Base-by-base conservation (phyloP, 768 basidiomycete genomes). In the Rhodotorula graminis region DNA sequence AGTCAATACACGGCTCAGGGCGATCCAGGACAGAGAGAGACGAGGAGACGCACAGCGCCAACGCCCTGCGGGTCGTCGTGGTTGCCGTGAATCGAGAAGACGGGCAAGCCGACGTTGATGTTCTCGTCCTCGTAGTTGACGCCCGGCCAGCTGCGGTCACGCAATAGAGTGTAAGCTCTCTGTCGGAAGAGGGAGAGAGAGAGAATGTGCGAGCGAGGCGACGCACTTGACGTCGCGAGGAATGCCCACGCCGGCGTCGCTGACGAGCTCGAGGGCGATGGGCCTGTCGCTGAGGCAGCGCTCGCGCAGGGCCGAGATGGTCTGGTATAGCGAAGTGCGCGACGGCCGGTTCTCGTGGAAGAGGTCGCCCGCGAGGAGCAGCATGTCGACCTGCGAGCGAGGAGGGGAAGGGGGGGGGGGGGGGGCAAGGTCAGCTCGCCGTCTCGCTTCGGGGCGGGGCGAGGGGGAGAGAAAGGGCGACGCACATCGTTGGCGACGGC, bases 61-160 rank as follows among this genome's bases (percentile, higher is more conserved):
- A 93, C 89, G 29, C 96, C 96, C 82, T 98, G 96, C 47, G 96
- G 96, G 78, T 99, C 96, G 79, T 99, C 96, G 81, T 99, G 96
- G 79, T 99, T 99, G 56, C 96, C 96, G 78, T 99, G 96, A 64
- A 99, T 98, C 0, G 95, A 97, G 82, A 99, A 99, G 42, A 98
- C 90, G 7, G 96, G 96, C n/a, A 96, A 92, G 8, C 87, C 88
- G 63, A 99, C 85, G 80, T 99, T 99, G 68, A 97, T 84, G 80
- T 99, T 98, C 3, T 89, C 87, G 77, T 99, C 95, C 81, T 99
- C 93, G 79, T 97, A 97, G 81, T 99, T 98, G 74, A 99, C 83
- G 1, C 93, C 92, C 21, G 96, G 96, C 79, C 97, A 99, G 25
- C 93, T 97, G 77, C 12, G 33, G 23, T 1, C 50, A 21, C n/a